A percentile compares a stretch with the other conserved stretches of the same genome.
phyloP scores from a whole-genome alignment of 2,329 filamentous ascomycete genomes.

The Trichophyton mentagrophytes region DNA sequence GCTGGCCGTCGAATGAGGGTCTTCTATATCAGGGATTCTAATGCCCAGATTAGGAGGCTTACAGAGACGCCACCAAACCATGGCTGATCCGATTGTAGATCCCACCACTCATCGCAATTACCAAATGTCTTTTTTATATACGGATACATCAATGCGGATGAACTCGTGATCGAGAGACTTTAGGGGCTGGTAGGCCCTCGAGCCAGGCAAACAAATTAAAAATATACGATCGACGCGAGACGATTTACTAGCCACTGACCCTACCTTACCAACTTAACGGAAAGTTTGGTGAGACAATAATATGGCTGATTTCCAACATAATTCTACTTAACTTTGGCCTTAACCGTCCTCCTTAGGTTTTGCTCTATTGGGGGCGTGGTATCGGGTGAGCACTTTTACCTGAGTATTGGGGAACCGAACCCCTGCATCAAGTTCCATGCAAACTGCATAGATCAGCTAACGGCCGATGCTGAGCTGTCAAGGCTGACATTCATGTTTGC shows the following conservation, averaged over 20 bases:
- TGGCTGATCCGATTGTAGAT: not conserved
- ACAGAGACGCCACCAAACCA: not conserved
- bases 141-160: not conserved
- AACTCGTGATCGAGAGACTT: not conserved
- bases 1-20: not conserved
- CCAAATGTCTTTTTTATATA: not conserved
- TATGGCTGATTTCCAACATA: not conserved
- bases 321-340: not conserved
- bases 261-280: not conserved
- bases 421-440: not conserved
- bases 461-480: not conserved
- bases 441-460: not conserved
- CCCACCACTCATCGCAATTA: not conserved
- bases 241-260: not conserved
- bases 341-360: not conserved
- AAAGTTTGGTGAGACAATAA: not conserved
- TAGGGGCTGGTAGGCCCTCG: not conserved
- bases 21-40: not conserved
- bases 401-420: not conserved
- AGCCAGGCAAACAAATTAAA: not conserved
- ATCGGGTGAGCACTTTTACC: not conserved
- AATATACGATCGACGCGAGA: not conserved
- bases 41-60: not conserved
- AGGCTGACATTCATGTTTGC: not conserved
- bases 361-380: not conserved